Conservation (phyloP, 2,329 filamentous ascomycete species). For the Penicillium italicum region DNA sequence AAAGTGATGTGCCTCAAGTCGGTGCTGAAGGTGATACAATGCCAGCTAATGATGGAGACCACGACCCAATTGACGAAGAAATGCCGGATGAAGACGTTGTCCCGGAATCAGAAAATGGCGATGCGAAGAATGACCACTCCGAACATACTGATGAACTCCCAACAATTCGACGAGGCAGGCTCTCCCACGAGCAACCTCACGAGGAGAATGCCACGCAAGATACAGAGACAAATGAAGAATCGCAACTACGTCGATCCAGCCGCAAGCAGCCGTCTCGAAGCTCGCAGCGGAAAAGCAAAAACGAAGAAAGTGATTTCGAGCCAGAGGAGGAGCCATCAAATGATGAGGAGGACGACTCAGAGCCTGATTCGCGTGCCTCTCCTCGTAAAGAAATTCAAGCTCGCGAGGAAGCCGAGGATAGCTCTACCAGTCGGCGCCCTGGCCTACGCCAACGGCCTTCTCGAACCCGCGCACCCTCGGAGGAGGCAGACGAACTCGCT, state of each 20-base stretch:
- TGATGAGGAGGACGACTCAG: constrained; percentile 54
- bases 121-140: constrained; percentile 31
- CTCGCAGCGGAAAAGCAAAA: constrained; percentile 45
- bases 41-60: constrained; percentile 17
- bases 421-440: constrained; percentile 50
- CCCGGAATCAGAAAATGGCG: constrained; percentile 42
- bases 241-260: constrained; percentile 37
- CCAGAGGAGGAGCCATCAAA: constrained; percentile 53
- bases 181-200: constrained; percentile 23
- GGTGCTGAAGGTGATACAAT: constrained; percentile 33
- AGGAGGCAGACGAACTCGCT: constrained; percentile 56
- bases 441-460: constrained; percentile 50
- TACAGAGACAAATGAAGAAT: constrained; percentile 31
- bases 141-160: constrained; percentile 55
- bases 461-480: constrained; percentile 43
- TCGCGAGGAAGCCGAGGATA: constrained; percentile 47
- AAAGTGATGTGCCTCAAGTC: constrained; percentile 38
- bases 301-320: constrained; percentile 63
- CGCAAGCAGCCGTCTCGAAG: constrained; percentile 41
- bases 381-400: constrained; percentile 41
- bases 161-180: constrained; percentile 43
- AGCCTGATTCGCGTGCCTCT: constrained; percentile 47
- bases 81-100: constrained; percentile 39
- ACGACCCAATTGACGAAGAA: constrained; percentile 33
- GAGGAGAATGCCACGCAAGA: constrained; percentile 30